Base-by-base conservation (phyloP, 1,139 yeast genomes). In the Geotrichum phurueaensis region DNA sequence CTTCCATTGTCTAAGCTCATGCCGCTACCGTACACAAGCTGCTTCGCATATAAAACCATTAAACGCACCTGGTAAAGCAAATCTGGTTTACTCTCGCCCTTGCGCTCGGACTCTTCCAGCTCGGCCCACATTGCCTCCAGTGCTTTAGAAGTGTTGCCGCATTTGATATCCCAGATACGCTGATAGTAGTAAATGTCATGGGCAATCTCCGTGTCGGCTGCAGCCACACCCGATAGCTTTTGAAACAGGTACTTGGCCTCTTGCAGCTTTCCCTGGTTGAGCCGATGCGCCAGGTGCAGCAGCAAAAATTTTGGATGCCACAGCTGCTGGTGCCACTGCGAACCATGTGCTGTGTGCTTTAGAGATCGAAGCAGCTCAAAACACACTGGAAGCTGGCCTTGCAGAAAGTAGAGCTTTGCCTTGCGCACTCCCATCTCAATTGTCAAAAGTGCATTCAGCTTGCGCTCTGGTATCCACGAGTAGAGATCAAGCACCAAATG, bases 241-340 rank as follows among this genome's bases (percentile, higher is more conserved):
- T 66, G 62, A 18, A 70, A 48, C 12, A 65, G 43, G 15, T 53
- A 27, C 13, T 60, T 36, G 3, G 70, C 68, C 20, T 64, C 65
- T 5, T 56, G 39, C 7, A 68, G 58, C 45, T 60, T 51, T 51
- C 54, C 51, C 51, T 66, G 60, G 27, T 65, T 64, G 2, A 69
- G 36, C 7, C 65, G 61, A 15, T 45, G 47, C n/a, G 61, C 51
- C 1, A 64, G 63, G 25, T 64, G 60, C 33, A 67, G 49, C 6
- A 68, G 58, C 33, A 68, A 52, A 18, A 53, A 51, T 33, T 60
- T 60, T 13, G 70, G 71, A 7, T 62, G 56, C 71, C 71, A 69
- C 7, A 65, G 58, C 39, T 65, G 69, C 53, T 65, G 63, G 53
- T 63, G 64, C 23, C 64, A 58, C 13, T 59, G 64, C 18, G 68